These are phyloP conservation scores for Orbilia brochopaga DNA, from an alignment of 2,329 filamentous ascomycete species.

Conservation along the genomic window DNA sequence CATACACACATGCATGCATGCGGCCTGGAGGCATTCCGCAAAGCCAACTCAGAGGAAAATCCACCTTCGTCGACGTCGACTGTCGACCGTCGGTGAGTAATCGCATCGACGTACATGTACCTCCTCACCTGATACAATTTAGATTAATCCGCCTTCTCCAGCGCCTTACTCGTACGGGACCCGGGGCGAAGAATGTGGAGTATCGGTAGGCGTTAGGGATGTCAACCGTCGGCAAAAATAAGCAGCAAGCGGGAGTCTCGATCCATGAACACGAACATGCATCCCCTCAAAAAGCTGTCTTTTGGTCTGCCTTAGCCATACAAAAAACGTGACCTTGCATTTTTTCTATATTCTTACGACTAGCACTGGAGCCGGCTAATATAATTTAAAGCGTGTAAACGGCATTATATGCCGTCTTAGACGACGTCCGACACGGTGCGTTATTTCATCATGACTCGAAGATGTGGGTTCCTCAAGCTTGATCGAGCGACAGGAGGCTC, in stretches of 20 bases:
- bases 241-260: conserved; percentile 44
- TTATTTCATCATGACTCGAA: conserved; percentile 45
- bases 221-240: conserved; percentile 46
- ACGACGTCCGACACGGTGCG: conserved; percentile 24
- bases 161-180: background rate
- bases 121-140: conserved; percentile 2
- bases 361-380: conserved; percentile 43
- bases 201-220: conserved; percentile 40
- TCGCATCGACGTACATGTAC: background rate
- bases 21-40: background rate
- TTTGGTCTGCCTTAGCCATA: conserved; percentile 44
- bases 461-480: conserved; percentile 5
- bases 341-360: conserved; percentile 12
- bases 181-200: conserved; percentile 7
- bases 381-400: conserved; percentile 38
- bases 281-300: conserved; percentile 25
- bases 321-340: conserved; percentile 47
- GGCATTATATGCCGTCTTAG: conserved; percentile 39
- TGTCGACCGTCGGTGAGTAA: no score
- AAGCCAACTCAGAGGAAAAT: background rate
- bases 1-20: background rate
- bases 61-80: background rate
- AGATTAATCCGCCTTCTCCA: conserved; percentile 8
- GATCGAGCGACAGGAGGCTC: conserved; percentile 40
- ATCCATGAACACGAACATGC: conserved; percentile 23